These are phyloP conservation scores for Hyaloscypha bicolor DNA, from an alignment of 495 filamentous ascomycete genomes.

Conservation along the genomic window DNA sequence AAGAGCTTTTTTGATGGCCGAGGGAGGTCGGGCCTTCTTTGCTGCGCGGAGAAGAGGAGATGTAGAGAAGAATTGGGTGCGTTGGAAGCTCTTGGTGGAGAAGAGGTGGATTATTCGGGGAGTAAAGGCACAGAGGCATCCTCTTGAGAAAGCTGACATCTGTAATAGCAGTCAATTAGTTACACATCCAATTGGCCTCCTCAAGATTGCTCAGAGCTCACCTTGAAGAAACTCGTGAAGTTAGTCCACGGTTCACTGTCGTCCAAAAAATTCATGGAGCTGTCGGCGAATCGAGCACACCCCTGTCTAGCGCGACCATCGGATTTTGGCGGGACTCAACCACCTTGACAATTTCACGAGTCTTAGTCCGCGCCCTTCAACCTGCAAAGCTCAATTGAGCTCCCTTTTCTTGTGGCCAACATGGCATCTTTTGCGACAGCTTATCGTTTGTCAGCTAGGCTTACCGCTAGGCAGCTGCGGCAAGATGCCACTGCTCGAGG, in stretches of 20 bases:
- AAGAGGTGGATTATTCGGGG: constrained; percentile 1
- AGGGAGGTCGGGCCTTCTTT: constrained; percentile 1
- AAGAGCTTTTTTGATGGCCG: constrained; percentile 11
- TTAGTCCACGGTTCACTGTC: constrained; percentile 3
- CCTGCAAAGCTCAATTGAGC: constrained; percentile 40
- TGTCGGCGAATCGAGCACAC: constrained; percentile 16
- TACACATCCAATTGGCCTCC: background rate
- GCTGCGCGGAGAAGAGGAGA: constrained; percentile 11
- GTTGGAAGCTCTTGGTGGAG: constrained; percentile 13
- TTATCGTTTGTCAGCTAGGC: constrained; percentile 52
- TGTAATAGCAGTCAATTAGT: constrained; percentile 19
- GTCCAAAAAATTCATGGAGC: constrained; percentile 22
- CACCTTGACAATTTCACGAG: constrained; percentile 12
- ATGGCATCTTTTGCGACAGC: constrained; percentile 57
- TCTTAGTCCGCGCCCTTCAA: constrained; percentile 16
- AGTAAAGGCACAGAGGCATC: constrained; percentile 14
- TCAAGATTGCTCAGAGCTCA: constrained; percentile 7
- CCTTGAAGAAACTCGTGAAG: constrained; percentile 19
- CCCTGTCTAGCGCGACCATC: constrained; percentile 19
- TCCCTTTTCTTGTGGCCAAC: constrained; percentile 33
- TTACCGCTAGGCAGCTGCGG: constrained; percentile 48
- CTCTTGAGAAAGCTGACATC: constrained; percentile 36
- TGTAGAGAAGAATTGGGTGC: constrained; percentile 24
- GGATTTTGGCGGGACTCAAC: constrained; percentile 32
- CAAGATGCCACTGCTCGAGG: constrained; percentile 54